Evolutionary conservation across 108 stramenopile species (phyloP).

Genomic region (Nannochloropsis oceanica): DNA sequence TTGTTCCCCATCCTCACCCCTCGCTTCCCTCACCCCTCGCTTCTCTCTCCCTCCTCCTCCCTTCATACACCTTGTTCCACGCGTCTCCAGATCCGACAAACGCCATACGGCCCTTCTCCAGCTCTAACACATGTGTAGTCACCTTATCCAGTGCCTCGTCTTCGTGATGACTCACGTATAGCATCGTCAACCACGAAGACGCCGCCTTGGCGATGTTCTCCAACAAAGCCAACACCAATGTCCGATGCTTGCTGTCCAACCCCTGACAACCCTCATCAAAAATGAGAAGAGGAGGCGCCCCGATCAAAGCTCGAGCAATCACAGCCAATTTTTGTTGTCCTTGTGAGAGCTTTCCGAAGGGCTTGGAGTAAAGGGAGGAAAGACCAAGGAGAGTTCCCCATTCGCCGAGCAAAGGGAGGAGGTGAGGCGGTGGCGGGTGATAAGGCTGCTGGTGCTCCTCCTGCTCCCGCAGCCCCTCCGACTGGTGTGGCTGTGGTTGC

Average conservation of each 20-base stretch:
- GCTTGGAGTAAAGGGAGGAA: slow-evolving; percentile 16
- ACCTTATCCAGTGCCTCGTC: not conserved
- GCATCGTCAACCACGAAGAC: not conserved
- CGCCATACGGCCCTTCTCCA: not conserved
- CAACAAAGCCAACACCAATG: not conserved
- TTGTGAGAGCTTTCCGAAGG: slow-evolving; percentile 50
- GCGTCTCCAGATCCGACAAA: not conserved
- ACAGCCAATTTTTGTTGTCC: slow-evolving; percentile 61
- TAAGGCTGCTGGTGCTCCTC: not conserved
- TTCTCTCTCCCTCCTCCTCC: not conserved
- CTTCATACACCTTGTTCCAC: not conserved
- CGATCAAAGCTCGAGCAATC: slow-evolving; percentile 46
- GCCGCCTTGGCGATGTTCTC: not conserved
- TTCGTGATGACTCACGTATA: not conserved
- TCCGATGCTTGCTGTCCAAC: slow-evolving; percentile 31
- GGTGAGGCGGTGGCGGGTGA: not conserved
- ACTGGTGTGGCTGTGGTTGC: not conserved
- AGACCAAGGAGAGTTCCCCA: slow-evolving; percentile 1
- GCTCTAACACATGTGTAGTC: not conserved
- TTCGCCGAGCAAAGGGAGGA: not conserved
- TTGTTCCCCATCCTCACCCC: not conserved
- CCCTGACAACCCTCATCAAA: slow-evolving; percentile 61
- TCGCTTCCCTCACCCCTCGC: not conserved
- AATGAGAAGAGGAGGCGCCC: slow-evolving; percentile 47
- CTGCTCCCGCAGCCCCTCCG: not conserved